Base-by-base conservation (phyloP, 1,284 basidiomycete species). In the Mycena citricolor region DNA sequence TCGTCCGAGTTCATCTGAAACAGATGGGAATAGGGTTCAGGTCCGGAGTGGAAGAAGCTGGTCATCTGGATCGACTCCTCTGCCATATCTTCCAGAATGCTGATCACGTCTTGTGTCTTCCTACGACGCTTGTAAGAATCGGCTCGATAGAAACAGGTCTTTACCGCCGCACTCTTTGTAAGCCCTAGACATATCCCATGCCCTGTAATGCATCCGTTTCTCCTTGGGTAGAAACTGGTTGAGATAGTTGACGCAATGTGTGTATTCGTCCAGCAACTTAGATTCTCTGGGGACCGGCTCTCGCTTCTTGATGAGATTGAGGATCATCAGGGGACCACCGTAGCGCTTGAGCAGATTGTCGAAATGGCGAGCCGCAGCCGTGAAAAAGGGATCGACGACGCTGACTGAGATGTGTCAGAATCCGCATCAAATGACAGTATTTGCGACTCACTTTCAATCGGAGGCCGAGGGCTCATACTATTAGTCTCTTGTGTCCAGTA, bases 401-500 rank as follows among this genome's bases (percentile, higher is more conserved):
- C 84, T 93, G 57, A 97, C 93, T 97, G 55, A 33, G 28, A 41
- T 4, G 13, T n/a, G 19, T 39, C 7, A 23, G 21, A 6, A 21
- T 12, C 26, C 32, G 19, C 14, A 26, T 37, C 16, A 25, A 17
- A 16, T 28, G 17, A 20, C 7, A 32, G 14, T 30, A 22, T n/a
- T n/a, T n/a, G 13, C 5, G 35, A 31, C 87, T 55, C 49, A 94
- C 92, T 91, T 68, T 97, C 93, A 39, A 99, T 97, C 0, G 94
- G 95, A 4, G 95, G 95, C 54, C 88, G 86, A 0, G 93, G 90
- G 11, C 76, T 89, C 83, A 97, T 94, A 46, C 86, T 86, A 36
- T 83, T 94, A 2, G 83, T 83, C 51, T 97, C 94, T 64, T 98
- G 95, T 7, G 90, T 91, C 94, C 94, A 98, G 64, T 88, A 95